These are phyloP conservation scores for Raphanus hybrid DNA, from an alignment of 441 rosid genomes.

Conservation along the genomic window DNA sequence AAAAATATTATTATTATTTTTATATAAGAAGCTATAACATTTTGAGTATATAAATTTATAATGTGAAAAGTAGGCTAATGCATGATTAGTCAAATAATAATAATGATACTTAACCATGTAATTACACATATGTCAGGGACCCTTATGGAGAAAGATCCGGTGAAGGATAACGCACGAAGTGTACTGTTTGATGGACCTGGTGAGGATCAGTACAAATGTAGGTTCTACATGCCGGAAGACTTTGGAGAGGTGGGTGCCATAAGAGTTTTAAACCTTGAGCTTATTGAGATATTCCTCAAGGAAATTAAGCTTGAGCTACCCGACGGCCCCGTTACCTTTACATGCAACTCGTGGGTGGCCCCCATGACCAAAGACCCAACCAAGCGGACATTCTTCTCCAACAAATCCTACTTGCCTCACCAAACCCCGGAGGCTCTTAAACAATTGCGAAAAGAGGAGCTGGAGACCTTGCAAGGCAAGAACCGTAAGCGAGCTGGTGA, in stretches of 20 bases:
- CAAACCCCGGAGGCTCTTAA: not conserved
- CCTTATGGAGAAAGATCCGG: slow-evolving; percentile 45
- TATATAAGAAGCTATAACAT: not conserved
- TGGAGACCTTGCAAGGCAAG: not conserved
- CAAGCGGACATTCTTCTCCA: not conserved
- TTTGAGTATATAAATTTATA: too few relatives aligned
- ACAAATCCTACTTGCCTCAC: not conserved
- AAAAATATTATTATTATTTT: not conserved
- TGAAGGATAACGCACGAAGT: slow-evolving; percentile 37
- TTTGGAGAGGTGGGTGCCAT: not conserved
- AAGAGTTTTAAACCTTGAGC: not conserved
- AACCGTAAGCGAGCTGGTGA: not conserved
- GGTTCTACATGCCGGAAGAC: not conserved
- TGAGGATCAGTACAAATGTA: slow-evolving; percentile 19
- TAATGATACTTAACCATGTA: too few relatives aligned
- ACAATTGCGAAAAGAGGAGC: not conserved
- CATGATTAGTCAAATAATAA: not conserved
- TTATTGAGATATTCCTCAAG: not conserved
- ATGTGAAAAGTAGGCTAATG: not conserved
- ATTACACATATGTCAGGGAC: slow-evolving; percentile 41
- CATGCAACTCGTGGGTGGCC: not conserved
- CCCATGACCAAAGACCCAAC: not conserved
- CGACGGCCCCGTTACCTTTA: not conserved
- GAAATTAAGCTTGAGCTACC: not conserved
- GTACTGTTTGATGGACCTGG: slow-evolving; percentile 20